Base-by-base conservation (phyloP, 371 early-diverging fungal genomes). In the Mucor indicus region DNA sequence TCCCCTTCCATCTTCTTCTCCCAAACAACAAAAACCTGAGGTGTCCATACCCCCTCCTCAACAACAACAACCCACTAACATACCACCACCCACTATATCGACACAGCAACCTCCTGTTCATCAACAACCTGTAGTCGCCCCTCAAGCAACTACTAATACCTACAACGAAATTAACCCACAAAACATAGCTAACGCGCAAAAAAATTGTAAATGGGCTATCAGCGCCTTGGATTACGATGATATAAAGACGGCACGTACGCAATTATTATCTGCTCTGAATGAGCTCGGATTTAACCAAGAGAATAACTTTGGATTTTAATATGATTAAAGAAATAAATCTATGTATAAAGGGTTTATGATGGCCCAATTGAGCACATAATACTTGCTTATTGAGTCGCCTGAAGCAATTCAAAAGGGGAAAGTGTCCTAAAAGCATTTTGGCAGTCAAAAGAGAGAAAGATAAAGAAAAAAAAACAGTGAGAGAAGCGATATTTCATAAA, bases 191-290 rank as follows among this genome's bases (percentile, higher is more conserved):
- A 48, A 69, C 3, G 93, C 95, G 1, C 93, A 93, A 53, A 98
- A 97, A 68, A 76, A 84, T 44, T 81, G 94, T 7, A 85, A 89
- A 50, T 96, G 88, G 80, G 98, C 95, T 1, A 89, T 95, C 48
- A 95, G 95, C 58, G 93, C 98, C 1, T 59, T 98, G 17, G 89
- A 95, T 44, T 97, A 93, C 55, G 96, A 96, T 50, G 98, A 98
- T 62, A 75, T 96, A 12, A 60, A 69, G 4, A 89, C 91, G 0
- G 96, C 98, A 0, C 74, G 93, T 9, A 75, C 82, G 0, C 90
- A 95, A 54, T 62, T 98, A 36, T 75, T 88, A 44, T 70, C 80
- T 45, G 96, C 97, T 10, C 61, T 95, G 22, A 58, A 69, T 21
- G 61, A 69, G 16, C 39, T 75, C 36, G 75, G 75, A 1, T 75